Evolutionary conservation across 2,329 filamentous ascomycete species (phyloP).

Genomic region (Xylariales sp.): DNA sequence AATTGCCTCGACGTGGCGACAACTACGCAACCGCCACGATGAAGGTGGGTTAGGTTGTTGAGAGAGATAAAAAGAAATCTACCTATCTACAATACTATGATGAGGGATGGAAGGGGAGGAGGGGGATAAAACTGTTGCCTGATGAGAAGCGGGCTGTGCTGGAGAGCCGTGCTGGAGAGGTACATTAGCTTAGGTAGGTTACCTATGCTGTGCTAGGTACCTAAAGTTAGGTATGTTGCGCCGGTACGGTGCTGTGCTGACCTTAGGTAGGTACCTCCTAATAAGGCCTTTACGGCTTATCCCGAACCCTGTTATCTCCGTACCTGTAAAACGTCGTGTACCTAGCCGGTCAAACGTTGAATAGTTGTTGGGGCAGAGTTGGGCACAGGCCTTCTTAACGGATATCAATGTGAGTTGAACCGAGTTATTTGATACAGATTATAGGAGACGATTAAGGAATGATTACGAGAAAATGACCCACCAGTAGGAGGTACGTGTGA

Average conservation of each 20-base stretch:
- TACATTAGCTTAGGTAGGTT: conserved; percentile 2
- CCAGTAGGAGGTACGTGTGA: too few relatives aligned
- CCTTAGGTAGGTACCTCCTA: too few relatives aligned
- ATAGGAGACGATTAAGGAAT: too few relatives aligned
- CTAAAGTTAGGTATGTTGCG: neutral
- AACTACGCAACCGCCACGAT: conserved; percentile 29
- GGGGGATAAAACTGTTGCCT: conserved; percentile 38
- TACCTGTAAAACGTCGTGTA: neutral
- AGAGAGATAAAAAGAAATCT: conserved; percentile 22
- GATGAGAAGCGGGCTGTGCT: conserved; percentile 37
- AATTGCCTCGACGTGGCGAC: conserved; percentile 30
- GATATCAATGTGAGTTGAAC: neutral
- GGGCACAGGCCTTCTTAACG: too few relatives aligned
- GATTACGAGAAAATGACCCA: too few relatives aligned
- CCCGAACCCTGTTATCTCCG: neutral
- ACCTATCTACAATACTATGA: neutral
- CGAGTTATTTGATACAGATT: too few relatives aligned
- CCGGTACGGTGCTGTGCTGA: too few relatives aligned
- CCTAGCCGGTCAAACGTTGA: neutral
- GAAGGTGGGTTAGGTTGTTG: conserved; percentile 20
- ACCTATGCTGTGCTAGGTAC: neutral
- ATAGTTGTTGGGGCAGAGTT: neutral
- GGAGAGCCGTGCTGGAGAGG: neutral
- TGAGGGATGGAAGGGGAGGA: neutral
- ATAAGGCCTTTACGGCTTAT: neutral